phyloP scores from a whole-genome alignment of 495 filamentous ascomycete genomes.

The Hypoxylon subgilvum region DNA sequence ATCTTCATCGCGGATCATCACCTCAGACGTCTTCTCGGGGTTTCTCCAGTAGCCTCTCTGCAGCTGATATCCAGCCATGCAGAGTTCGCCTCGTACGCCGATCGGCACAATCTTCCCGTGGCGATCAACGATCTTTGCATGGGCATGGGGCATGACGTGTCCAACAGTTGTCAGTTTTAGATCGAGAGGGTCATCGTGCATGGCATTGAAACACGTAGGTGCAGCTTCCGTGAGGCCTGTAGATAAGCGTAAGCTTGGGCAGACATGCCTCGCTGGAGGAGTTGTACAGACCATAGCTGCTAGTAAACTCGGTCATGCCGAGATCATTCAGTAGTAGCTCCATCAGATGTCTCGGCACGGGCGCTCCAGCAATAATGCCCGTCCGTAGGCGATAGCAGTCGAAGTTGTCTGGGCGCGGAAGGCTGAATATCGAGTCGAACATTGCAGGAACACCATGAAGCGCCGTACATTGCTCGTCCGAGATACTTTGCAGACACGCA shows the following conservation, averaged over 20 bases:
- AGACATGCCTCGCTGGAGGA: too few species aligned
- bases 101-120: slow-evolving; percentile 65
- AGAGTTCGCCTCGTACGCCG: slow-evolving; percentile 67
- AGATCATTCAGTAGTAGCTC: slow-evolving; percentile 63
- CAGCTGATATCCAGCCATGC: slow-evolving; percentile 71
- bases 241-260: too few species aligned
- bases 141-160: slow-evolving; percentile 69
- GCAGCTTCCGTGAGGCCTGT: slow-evolving; percentile 74
- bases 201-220: slow-evolving; percentile 74
- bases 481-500: slow-evolving; percentile 64
- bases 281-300: slow-evolving; percentile 74
- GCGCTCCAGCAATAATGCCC: slow-evolving; percentile 72
- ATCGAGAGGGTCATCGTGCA: slow-evolving; percentile 66
- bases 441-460: slow-evolving; percentile 76
- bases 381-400: slow-evolving; percentile 64
- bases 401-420: slow-evolving; percentile 57
- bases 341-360: slow-evolving; percentile 69
- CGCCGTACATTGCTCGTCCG: slow-evolving; percentile 69
- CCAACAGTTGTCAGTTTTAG: slow-evolving; percentile 68
- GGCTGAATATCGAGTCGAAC: slow-evolving; percentile 68
- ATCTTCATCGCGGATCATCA: slow-evolving; percentile 62
- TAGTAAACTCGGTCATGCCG: slow-evolving; percentile 72
- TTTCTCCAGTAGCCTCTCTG: slow-evolving; percentile 75
- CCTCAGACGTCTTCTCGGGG: slow-evolving; percentile 69
- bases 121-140: slow-evolving; percentile 69